Percentiles rank a stretch among this genome's conserved stretches.
phyloP scores from a whole-genome alignment of 768 basidiomycete species.

The Rhodocollybia butyracea region DNA sequence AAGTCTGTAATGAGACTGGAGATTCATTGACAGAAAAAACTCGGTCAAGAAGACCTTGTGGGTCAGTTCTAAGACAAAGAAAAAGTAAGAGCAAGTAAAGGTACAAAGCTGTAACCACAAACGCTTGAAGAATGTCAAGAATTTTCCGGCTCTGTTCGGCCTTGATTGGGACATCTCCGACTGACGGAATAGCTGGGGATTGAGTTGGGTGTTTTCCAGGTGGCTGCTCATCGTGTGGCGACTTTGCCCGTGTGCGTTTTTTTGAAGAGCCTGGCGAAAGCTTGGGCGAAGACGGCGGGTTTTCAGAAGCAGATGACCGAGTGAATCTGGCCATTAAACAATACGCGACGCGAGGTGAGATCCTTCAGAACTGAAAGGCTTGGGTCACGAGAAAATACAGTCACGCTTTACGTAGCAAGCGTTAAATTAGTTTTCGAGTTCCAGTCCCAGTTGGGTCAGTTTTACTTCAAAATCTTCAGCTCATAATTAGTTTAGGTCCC shows the following conservation, averaged over 20 bases:
- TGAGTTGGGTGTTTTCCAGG: slow-evolving; percentile 45
- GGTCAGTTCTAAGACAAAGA: slow-evolving; percentile 50
- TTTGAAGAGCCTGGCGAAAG: slow-evolving; percentile 33
- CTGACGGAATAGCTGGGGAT: slow-evolving; percentile 27
- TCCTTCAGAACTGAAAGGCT: background rate
- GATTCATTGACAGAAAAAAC: slow-evolving; percentile 58
- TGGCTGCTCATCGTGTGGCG: slow-evolving; percentile 44
- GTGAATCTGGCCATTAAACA: slow-evolving; percentile 73
- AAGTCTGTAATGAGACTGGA: slow-evolving; percentile 48
- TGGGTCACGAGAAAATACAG: slow-evolving; percentile 4
- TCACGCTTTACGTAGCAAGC: background rate
- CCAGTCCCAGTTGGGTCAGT: too few relatives aligned
- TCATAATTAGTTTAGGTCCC: too few relatives aligned
- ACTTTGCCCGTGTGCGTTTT: slow-evolving; percentile 65
- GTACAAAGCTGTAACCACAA: slow-evolving; percentile 16
- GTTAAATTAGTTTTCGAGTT: background rate
- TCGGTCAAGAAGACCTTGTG: slow-evolving; percentile 76
- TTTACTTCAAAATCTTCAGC: too few relatives aligned
- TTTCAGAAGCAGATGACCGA: slow-evolving; percentile 51
- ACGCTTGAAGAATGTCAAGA: slow-evolving; percentile 54
- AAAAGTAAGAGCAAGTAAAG: slow-evolving; percentile 1
- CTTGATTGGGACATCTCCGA: slow-evolving; percentile 47
- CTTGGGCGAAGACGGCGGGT: slow-evolving; percentile 17
- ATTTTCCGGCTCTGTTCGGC: slow-evolving; percentile 45
- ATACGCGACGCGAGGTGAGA: slow-evolving; percentile 23